Evolutionary conservation across 1,284 basidiomycete species (phyloP).

Genomic region (Cryptococcus wingfieldii): DNA sequence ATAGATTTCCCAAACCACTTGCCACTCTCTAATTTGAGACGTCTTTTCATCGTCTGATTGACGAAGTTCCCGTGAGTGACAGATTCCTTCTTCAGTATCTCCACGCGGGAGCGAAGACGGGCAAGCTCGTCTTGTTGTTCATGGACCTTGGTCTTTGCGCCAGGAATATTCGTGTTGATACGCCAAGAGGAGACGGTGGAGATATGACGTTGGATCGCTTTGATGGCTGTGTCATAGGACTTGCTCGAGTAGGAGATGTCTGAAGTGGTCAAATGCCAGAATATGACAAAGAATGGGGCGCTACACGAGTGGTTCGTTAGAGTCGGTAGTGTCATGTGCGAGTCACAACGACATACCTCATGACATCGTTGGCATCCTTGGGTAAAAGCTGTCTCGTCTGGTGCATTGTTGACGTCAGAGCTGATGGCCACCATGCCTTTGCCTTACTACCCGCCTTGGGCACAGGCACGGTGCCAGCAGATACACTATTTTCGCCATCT

Average conservation of each 20-base stretch:
- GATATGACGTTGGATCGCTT: conserved; percentile 42
- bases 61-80: conserved; percentile 42
- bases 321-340: neutral
- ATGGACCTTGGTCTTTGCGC: conserved; percentile 9
- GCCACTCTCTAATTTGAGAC: conserved; percentile 72
- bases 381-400: conserved; percentile 27
- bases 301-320: conserved; percentile 50
- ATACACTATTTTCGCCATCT: neutral
- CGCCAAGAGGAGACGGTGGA: conserved; percentile 39
- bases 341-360: conserved; percentile 14
- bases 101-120: conserved; percentile 24
- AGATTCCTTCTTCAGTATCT: conserved; percentile 34
- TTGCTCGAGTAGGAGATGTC: conserved; percentile 67
- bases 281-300: conserved; percentile 83
- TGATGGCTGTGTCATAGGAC: conserved; percentile 49
- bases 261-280: conserved; percentile 88
- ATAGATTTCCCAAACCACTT: conserved; percentile 74
- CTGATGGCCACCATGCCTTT: conserved; percentile 32
- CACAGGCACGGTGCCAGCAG: conserved; percentile 8
- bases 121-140: conserved; percentile 27
- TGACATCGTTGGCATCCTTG: conserved; percentile 22
- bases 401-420: conserved; percentile 29
- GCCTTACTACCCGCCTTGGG: conserved; percentile 8
- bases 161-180: conserved; percentile 9
- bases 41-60: conserved; percentile 62